Evolutionary conservation across 2,329 filamentous ascomycete species (phyloP).

Genomic region (Pseudogymnoascus sp.): DNA sequence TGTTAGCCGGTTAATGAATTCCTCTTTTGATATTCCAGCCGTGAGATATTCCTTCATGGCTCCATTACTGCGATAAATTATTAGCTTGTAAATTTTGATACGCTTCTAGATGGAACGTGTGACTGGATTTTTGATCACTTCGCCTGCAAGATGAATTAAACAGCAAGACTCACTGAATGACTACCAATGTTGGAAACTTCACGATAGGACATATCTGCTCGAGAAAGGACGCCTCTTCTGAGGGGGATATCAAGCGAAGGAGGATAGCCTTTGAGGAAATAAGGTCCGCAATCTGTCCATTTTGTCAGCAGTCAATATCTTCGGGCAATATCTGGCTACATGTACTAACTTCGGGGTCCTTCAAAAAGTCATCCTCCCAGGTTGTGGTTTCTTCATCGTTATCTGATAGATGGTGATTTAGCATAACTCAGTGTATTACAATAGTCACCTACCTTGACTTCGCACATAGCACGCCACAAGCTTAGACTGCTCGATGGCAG

Average conservation of each 20-base stretch:
- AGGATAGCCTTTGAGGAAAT: conserved; percentile 59
- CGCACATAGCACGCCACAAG: conserved; percentile 79
- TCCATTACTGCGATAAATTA: conserved; percentile 50
- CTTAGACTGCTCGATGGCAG: conserved; percentile 68
- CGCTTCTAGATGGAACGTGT: background rate
- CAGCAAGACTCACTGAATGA: conserved; percentile 56
- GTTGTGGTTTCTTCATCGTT: conserved; percentile 57
- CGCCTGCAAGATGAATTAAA: background rate
- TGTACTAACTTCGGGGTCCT: conserved; percentile 45
- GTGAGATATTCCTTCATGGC: conserved; percentile 70
- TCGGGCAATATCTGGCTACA: background rate
- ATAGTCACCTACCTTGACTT: conserved; percentile 41
- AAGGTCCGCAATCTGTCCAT: conserved; percentile 44
- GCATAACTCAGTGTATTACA: background rate
- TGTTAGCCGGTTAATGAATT: conserved; percentile 54
- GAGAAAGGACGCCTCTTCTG: conserved; percentile 74
- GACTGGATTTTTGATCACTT: background rate
- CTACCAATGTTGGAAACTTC: conserved; percentile 67
- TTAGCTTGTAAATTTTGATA: conserved; percentile 7
- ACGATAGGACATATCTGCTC: conserved; percentile 76
- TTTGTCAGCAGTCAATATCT: conserved; percentile 12
- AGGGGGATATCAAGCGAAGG: conserved; percentile 63
- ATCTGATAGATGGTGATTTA: conserved; percentile 44
- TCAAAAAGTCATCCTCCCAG: conserved; percentile 67
- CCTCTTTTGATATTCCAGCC: conserved; percentile 54